Evolutionary conservation across 257 asterid genomes (phyloP), one percentile per base, ranked within the genome.

Genomic region (Ophiorrhiza pumila): DNA sequence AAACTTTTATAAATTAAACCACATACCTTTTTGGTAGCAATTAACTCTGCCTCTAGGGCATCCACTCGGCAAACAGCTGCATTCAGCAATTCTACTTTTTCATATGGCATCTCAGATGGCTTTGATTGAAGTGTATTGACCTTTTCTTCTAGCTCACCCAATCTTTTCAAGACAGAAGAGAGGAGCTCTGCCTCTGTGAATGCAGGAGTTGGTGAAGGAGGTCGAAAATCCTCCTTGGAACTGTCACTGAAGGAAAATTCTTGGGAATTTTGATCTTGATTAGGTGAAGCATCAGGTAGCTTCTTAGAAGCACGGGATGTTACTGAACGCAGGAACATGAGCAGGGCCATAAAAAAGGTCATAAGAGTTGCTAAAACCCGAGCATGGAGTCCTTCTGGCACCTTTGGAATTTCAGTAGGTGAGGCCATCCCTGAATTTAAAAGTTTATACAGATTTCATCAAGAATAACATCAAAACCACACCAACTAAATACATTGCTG

Each of bases 21-120:
- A 71, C 65, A 43, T 71, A 95, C 99, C 99, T 92, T 92, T 82
- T 92, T 95, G 64, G 99, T 95, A 23, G 99, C 93, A 75, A 95
- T 95, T 74, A 92, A 57, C 86, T 95, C 99, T 1, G 99, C 99
- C 81, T 95, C 99, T 15, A 95, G 86, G 82, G 94, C 99, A 84
- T 95, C 99, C 52, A 95, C 99, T 65, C 97, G 84, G 78, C 92
- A 95, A 73, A 95, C 97, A 68, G 99, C 99, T 84, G 97, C 98
- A 84, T 90, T 86, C 68, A 92, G 84, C 76, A 95, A 86, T 79
- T 95, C 99, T 78, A 77, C 99, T 79, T 95, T 95, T 83, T 92
- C 98, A 49, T 78, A 85, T 12, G 98, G 99, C 99, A 95, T 95
- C 90, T 83, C 88, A 61, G 88, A 88, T 61, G 99, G 99, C 85